Base-by-base conservation (phyloP, 1,139 yeast genomes). In the Candida pseudoviswanathii region DNA sequence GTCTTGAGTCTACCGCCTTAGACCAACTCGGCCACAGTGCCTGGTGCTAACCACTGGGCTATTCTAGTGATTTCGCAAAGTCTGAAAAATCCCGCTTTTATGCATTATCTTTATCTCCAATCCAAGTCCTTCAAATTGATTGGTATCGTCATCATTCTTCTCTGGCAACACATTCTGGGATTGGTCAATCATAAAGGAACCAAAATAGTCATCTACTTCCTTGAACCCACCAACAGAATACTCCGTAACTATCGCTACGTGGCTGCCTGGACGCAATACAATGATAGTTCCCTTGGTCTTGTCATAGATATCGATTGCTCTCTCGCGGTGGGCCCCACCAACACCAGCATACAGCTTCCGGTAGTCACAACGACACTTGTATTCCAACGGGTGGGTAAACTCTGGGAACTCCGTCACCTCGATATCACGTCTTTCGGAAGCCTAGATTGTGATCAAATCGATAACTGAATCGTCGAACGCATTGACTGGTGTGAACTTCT, bases 241-340 rank as follows among this genome's bases (percentile, higher is more conserved):
- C 27, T 57, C 59, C 11, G 61, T 53, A 22, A 66, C 66, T 27
- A 54, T 42, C 16, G 71, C 61, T 27, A 68, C 66, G 46, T 69
- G 67, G 2, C 71, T 70, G 56, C 70, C 74, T n/a, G 74, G 74
- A 41, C 74, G 56, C 16, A 66, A 52, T 29, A 69, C 64, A 25
- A 66, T 45, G 31, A 69, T 49, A 9, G 64, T 62, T 22, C 72
- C 70, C 6, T 50, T 52, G 26, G 57, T 46, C 11, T 60, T 57
- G 44, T 63, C 62, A 39, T 66, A 66, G 29, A 46, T 41, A 41
- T 49, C 49, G 41, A 47, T 42, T 7, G 40, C 38, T n/a, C 51
- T 49, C 41, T 51, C 53, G 31, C 50, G 52, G 43, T 52, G 47
- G 21, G 54, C 43, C n/a, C 42, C 33, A 4, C 53, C 67, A 45